phyloP scores from a whole-genome alignment of 805 yeast species.

The Lipomyces chichibuensis region DNA sequence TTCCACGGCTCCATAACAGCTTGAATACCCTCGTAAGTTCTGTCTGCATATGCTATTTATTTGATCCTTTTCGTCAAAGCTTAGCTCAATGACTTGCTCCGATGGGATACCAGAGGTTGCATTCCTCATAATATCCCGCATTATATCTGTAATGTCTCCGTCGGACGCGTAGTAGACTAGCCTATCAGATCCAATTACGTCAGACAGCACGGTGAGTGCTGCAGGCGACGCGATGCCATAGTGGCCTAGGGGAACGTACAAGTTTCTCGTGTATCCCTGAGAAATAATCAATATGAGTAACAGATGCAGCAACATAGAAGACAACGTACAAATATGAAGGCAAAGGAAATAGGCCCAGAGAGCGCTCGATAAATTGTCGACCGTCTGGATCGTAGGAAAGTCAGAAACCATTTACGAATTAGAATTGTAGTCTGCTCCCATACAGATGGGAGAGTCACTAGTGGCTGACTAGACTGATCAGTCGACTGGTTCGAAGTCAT shows the following conservation, averaged over 20 bases:
- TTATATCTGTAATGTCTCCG: conserved; percentile 29
- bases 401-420: conserved; percentile 12
- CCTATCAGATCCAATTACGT: conserved; percentile 34
- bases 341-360: conserved; percentile 38
- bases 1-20: conserved; percentile 43
- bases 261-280: conserved; percentile 14
- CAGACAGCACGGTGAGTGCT: conserved; percentile 30
- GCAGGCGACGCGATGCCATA: conserved; percentile 41
- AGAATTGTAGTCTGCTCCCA: conserved; percentile 15
- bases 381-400: conserved; percentile 36
- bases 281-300: background rate
- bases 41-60: conserved; percentile 37
- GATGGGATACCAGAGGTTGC: conserved; percentile 41
- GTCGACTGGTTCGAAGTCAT: background rate
- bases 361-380: conserved; percentile 36
- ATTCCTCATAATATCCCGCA: conserved; percentile 36
- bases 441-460: background rate
- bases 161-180: conserved; percentile 36
- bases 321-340: background rate
- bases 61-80: background rate
- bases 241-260: conserved; percentile 28
- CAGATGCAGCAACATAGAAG: background rate
- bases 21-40: conserved; percentile 39
- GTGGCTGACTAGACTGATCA: background rate
- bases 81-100: conserved; percentile 35